Conservation (phyloP, 2,329 filamentous ascomycete species). For the Eutypa lata region DNA sequence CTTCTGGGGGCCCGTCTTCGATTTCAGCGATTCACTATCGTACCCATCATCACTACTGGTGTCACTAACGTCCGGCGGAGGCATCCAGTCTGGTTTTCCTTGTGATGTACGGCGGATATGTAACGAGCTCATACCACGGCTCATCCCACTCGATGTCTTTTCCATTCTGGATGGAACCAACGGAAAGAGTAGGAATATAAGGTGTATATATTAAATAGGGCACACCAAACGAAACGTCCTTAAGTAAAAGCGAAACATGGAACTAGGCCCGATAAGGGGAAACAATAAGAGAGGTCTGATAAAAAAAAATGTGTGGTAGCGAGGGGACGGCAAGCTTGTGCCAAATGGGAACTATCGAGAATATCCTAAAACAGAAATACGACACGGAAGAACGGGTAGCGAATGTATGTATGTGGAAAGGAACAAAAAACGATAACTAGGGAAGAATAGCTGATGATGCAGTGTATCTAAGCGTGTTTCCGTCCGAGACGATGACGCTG, state of each 20-base stretch:
- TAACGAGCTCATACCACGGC: background rate
- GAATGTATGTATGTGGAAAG: background rate
- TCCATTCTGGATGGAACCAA: background rate
- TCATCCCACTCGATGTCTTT: background rate
- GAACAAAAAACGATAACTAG: background rate
- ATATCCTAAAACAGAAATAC: background rate
- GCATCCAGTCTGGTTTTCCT: constrained; percentile 1
- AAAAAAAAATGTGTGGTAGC: background rate
- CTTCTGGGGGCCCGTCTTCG: constrained; percentile 9
- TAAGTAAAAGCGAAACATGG: background rate
- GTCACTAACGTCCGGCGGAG: background rate
- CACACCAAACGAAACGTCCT: background rate
- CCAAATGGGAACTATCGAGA: background rate
- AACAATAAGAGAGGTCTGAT: background rate
- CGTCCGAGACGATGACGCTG: too few relatives aligned
- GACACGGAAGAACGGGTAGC: background rate
- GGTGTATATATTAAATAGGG: background rate
- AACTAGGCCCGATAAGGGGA: background rate
- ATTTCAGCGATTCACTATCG: constrained; percentile 19
- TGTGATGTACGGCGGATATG: background rate
- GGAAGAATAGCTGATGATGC: background rate
- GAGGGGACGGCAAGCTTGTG: background rate
- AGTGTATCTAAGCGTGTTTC: background rate
- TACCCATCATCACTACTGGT: constrained; percentile 1
- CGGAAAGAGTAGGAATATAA: background rate